phyloP scores from a whole-genome alignment of 441 rosid species.

The Pelargonium fulgidum region DNA sequence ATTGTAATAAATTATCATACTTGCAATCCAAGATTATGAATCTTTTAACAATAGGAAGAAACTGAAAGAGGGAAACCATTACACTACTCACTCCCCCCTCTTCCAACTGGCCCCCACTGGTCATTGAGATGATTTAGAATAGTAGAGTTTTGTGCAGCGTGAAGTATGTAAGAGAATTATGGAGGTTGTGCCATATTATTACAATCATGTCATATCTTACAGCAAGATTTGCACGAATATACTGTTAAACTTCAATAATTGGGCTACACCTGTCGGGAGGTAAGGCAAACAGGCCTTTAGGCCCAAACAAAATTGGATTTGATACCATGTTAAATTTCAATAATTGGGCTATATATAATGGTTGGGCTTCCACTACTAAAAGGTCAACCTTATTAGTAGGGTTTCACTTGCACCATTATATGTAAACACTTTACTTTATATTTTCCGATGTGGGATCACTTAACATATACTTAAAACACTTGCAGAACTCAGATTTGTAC shows the following conservation, averaged over 20 bases:
- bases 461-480: constrained; percentile 7
- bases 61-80: neutral
- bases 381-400: too few species aligned
- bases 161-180: neutral
- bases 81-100: neutral
- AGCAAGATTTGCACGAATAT: neutral
- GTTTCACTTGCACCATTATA: too few species aligned
- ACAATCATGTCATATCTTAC: constrained; percentile 7
- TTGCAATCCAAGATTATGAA: neutral
- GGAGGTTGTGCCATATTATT: neutral
- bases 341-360: too few species aligned
- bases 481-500: constrained; percentile 29
- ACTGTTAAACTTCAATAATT: too few species aligned
- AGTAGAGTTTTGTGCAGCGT: neutral
- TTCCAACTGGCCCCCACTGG: neutral
- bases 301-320: too few species aligned
- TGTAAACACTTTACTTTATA: too few species aligned
- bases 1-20: neutral
- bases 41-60: neutral
- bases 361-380: too few species aligned
- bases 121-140: neutral
- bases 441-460: too few species aligned
- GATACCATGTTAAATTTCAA: too few species aligned
- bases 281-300: too few species aligned
- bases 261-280: too few species aligned